Percentiles rank a stretch among this genome's conserved stretches.
These are phyloP conservation scores for Microdochium trichocladiopsis DNA, from an alignment of 2,329 filamentous ascomycete species.

Conservation along the genomic window DNA sequence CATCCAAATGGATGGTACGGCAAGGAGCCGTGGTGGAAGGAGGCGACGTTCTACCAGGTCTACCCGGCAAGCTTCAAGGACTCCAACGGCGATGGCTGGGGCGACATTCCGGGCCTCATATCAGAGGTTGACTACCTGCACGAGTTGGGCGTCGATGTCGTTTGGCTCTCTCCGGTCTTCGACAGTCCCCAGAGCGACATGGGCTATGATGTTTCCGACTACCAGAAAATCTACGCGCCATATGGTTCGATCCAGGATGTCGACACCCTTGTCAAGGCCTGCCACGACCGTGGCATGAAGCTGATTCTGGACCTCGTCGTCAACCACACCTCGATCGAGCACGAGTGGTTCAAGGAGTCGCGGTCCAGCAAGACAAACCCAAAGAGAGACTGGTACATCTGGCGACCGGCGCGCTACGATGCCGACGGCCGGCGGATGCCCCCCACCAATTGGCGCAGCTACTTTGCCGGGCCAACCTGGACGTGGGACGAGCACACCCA, in stretches of 20 bases:
- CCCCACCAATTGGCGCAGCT: slow-evolving; percentile 49
- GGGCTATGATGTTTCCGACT: slow-evolving; percentile 69
- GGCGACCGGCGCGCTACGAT: slow-evolving; percentile 50
- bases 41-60: slow-evolving; percentile 41
- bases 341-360: slow-evolving; percentile 51
- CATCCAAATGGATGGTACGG: slow-evolving; percentile 14
- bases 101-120: slow-evolving; percentile 58
- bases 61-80: slow-evolving; percentile 54
- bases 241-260: slow-evolving; percentile 65
- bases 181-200: slow-evolving; percentile 58
- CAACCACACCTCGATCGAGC: slow-evolving; percentile 57
- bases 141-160: slow-evolving; percentile 52
- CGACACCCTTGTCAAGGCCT: slow-evolving; percentile 52
- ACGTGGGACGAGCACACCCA: slow-evolving; percentile 41
- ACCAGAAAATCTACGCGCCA: slow-evolving; percentile 55
- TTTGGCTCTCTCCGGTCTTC: slow-evolving; percentile 49
- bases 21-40: slow-evolving; percentile 37
- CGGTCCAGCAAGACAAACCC: slow-evolving; percentile 37
- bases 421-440: slow-evolving; percentile 44
- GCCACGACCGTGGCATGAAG: slow-evolving; percentile 55
- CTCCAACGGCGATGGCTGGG: slow-evolving; percentile 53
- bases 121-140: slow-evolving; percentile 58
- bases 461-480: slow-evolving; percentile 43
- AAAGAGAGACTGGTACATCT: slow-evolving; percentile 60
- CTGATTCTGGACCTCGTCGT: slow-evolving; percentile 67